Conservation (phyloP, 108 stramenopile genomes). For the Skeletonema marinoi region DNA sequence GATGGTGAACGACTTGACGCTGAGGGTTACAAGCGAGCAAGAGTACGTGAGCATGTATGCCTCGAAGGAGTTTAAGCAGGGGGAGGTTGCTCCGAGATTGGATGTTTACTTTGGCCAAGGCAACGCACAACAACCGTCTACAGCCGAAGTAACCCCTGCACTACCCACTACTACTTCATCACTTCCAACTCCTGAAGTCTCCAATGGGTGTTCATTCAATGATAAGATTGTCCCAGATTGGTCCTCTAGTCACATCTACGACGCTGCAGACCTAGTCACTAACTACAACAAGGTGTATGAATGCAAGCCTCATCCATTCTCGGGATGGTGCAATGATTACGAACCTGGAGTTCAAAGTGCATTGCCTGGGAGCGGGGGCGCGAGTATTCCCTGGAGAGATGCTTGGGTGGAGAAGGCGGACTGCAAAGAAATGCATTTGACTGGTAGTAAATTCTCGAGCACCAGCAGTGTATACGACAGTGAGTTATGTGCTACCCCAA, state of each 20-base stretch:
- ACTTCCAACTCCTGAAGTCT: neutral
- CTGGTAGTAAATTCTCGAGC: neutral
- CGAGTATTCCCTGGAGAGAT: slow-evolving; percentile 13
- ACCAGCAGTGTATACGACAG: neutral
- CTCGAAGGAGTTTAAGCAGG: neutral
- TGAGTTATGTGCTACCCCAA: neutral
- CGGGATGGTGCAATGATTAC: slow-evolving; percentile 25
- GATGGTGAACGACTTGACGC: neutral
- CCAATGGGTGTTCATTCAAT: neutral
- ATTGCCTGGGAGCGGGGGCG: neutral
- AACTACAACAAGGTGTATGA: slow-evolving; percentile 9
- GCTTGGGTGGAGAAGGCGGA: slow-evolving; percentile 9
- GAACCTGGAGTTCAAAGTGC: neutral
- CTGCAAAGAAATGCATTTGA: neutral
- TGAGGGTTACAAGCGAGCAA: neutral
- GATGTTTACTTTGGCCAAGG: neutral
- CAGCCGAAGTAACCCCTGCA: neutral
- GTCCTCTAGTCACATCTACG: neutral
- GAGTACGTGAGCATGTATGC: neutral
- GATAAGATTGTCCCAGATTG: neutral
- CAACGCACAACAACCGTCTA: neutral
- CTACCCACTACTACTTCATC: too few species aligned
- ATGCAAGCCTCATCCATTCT: slow-evolving; percentile 24
- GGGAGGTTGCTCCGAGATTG: neutral
- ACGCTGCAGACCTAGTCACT: neutral